Evolutionary conservation across 2,329 filamentous ascomycete species (phyloP), one percentile per base, ranked within the genome.

Genomic region (Exserohilum rostratum): DNA sequence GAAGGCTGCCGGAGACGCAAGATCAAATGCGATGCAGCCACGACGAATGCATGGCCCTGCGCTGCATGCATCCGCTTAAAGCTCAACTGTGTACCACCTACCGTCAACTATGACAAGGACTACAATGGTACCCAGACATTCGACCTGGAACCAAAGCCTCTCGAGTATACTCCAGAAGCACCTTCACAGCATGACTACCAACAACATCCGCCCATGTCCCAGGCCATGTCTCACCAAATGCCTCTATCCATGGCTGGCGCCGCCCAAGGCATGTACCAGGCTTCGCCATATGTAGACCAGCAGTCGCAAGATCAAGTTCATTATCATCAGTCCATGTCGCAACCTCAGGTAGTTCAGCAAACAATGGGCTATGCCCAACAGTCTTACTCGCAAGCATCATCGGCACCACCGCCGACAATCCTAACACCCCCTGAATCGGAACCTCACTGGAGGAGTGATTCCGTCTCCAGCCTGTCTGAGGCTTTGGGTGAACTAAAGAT

Each of bases 21-120:
- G 78, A 99, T 99, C 74, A 96, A 96, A 76, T 99, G 93, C 78
- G 95, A 98, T 79, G 92, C 93, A 47, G 93, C 93, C 17, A 96
- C 93, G 12, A 97, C 93, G 35, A 97, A 98, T 75, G 92, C 91
- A 33, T 98, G 95, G 93, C 95, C 95, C 25, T 98, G 93, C 76
- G 95, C 93, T 35, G 91, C 95, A 31, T 99, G 93, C 74, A 89
- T 92, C 58, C 87, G 93, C 44, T 81, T 98, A 59, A 98, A 97
- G 79, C 84, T 97, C 55, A 90, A 95, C 68, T 98, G 95, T 74
- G 88, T 97, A 22, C 91, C 92, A 40, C 95, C 93, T 3, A 92
- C 91, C 52, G 88, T 92, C 54, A 87, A 86, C 58, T 89, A 90
- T 66, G 90, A 92, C 66, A 86, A 87, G 47, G 82, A 83, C 56